These are phyloP conservation scores for Debaryomycetaceae sp. DNA, from an alignment of 1,139 yeast species.

Conservation along the genomic window DNA sequence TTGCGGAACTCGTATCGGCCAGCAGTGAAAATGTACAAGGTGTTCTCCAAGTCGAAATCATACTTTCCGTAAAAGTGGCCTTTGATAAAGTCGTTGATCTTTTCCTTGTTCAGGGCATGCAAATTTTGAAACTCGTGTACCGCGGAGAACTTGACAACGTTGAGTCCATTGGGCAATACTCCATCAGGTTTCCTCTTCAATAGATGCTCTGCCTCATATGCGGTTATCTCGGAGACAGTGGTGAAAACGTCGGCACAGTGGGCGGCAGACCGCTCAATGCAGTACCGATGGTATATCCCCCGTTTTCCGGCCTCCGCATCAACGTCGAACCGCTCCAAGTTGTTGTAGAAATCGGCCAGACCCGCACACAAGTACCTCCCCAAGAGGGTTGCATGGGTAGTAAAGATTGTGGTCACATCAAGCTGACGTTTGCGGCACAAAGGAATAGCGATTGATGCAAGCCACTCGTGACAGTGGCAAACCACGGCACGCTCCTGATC, in stretches of 20 bases:
- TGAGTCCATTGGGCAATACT: conserved; percentile 90
- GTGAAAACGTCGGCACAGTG: conserved; percentile 96
- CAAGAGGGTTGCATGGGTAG: conserved; percentile 92
- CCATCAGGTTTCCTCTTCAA: conserved; percentile 96
- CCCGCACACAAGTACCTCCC: conserved; percentile 97
- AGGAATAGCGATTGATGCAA: conserved; percentile 94
- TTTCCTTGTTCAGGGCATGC: conserved; percentile 85
- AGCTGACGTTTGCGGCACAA: conserved; percentile 83
- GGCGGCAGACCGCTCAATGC: conserved; percentile 94
- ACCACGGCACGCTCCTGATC: conserved; percentile 83
- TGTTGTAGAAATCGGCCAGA: conserved; percentile 88
- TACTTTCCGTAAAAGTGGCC: conserved; percentile 97
- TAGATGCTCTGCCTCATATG: conserved; percentile 86
- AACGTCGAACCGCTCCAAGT: conserved; percentile 81
- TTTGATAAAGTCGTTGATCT: conserved; percentile 86
- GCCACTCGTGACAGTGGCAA: conserved; percentile 96
- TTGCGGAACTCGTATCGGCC: conserved; percentile 96
- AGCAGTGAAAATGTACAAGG: conserved; percentile 89
- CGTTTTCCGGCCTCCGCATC: conserved; percentile 97
- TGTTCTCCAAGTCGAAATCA: conserved; percentile 89
- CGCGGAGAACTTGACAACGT: conserved; percentile 92
- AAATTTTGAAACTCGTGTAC: conserved; percentile 96
- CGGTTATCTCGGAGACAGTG: conserved; percentile 94
- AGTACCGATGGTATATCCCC: conserved; percentile 93
- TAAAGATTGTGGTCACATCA: conserved; percentile 90